A percentile compares a stretch with the other conserved stretches of the same genome.
phyloP scores from a whole-genome alignment of 2,329 filamentous ascomycete species.

The Claviceps fusiformis region DNA sequence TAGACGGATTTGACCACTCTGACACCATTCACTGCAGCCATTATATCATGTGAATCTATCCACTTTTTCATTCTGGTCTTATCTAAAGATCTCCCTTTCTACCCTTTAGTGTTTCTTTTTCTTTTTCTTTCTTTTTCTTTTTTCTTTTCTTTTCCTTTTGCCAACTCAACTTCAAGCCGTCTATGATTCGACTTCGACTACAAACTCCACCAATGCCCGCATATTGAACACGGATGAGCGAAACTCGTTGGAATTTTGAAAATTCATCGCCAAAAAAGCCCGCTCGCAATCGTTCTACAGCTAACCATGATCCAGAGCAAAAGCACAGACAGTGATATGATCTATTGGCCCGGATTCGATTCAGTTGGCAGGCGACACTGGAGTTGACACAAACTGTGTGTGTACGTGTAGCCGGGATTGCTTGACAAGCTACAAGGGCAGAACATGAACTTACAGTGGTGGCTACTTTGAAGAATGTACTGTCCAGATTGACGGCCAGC shows the following conservation, averaged over 20 bases:
- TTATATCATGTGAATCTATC: background rate
- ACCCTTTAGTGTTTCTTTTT: background rate
- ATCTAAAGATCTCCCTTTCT: background rate
- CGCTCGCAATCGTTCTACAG: constrained; percentile 17
- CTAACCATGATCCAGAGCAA: constrained; percentile 30
- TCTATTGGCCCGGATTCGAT: constrained; percentile 12
- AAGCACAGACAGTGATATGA: constrained; percentile 27
- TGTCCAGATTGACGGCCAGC: constrained; percentile 27
- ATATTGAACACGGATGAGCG: background rate
- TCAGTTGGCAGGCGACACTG: background rate
- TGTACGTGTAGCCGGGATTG: too few relatives aligned
- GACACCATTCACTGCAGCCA: background rate
- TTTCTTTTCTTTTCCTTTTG: background rate
- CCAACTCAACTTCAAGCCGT: background rate
- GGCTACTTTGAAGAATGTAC: constrained; percentile 28
- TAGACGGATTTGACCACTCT: background rate
- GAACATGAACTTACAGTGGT: constrained; percentile 18
- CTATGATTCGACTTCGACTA: background rate
- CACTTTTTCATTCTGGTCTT: background rate
- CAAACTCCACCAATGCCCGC: background rate
- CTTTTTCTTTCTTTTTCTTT: background rate
- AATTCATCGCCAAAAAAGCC: background rate
- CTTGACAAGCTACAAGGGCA: background rate
- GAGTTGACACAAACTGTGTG: background rate
- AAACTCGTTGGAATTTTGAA: background rate